phyloP scores from a whole-genome alignment of 2,329 filamentous ascomycete species.

The Nannizziopsis barbatae region DNA sequence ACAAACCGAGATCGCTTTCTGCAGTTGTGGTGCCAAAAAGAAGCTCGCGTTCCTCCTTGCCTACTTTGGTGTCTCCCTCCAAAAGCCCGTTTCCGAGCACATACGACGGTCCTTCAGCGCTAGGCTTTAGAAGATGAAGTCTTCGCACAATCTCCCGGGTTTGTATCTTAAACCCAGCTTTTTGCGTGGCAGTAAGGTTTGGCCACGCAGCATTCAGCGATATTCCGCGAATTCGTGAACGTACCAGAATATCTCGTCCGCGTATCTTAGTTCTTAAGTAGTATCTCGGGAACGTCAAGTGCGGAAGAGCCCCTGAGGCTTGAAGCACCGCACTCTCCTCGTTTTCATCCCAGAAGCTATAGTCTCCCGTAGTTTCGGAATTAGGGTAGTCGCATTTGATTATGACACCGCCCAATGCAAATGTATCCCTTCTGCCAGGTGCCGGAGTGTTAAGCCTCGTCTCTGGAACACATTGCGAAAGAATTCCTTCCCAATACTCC shows the following conservation, averaged over 20 bases:
- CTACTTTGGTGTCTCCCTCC: constrained; percentile 8
- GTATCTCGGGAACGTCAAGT: constrained; percentile 27
- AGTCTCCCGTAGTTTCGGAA: constrained; percentile 20
- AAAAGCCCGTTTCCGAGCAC: constrained; percentile 1
- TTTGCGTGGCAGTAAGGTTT: constrained; percentile 27
- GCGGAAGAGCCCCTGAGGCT: constrained; percentile 25
- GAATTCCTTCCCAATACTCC: constrained; percentile 28
- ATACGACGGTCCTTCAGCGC: constrained; percentile 7
- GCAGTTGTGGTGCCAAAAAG: constrained; percentile 22
- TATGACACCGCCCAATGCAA: constrained; percentile 28
- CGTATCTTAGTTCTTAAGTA: constrained; percentile 29
- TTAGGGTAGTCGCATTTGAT: constrained; percentile 28
- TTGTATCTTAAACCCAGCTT: constrained; percentile 27
- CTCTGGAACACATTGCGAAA: constrained; percentile 22
- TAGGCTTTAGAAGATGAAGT: constrained; percentile 6
- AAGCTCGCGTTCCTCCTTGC: constrained; percentile 24
- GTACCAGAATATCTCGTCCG: constrained; percentile 31
- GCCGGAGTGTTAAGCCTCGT: constrained; percentile 25
- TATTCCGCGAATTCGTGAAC: constrained; percentile 32
- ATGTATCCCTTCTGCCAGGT: constrained; percentile 25
- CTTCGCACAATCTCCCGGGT: constrained; percentile 27
- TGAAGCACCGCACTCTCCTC: constrained; percentile 28
- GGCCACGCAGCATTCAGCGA: constrained; percentile 24
- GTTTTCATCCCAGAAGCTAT: constrained; percentile 29
- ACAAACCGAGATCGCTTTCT: constrained; percentile 23